These are phyloP conservation scores for Eucalyptus sp. DNA, from an alignment of 345 rosid species.

Conservation along the genomic window DNA sequence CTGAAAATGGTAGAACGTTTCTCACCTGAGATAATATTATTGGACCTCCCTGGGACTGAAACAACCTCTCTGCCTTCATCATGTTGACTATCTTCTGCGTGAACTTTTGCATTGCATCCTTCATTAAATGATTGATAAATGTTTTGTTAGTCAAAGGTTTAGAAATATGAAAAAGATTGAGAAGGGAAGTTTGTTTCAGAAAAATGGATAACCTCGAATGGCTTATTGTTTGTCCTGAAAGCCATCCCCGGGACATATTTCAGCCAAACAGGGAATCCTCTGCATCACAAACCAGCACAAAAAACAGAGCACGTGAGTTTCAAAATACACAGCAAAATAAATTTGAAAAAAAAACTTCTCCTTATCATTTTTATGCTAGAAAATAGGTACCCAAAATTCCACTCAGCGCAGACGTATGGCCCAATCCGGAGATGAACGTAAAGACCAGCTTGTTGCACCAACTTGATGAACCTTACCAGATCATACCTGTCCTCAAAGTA, in stretches of 20 bases:
- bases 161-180: background rate
- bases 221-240: slow-evolving; percentile 5
- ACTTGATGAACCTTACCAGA: slow-evolving; percentile 30
- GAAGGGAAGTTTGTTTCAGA: background rate
- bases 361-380: background rate
- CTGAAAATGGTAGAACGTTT: background rate
- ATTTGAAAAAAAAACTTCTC: background rate
- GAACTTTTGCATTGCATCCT: slow-evolving; percentile 24
- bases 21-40: slow-evolving; percentile 38
- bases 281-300: background rate
- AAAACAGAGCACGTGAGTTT: background rate
- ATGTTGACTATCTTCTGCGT: slow-evolving; percentile 24
- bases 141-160: background rate
- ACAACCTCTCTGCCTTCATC: slow-evolving; percentile 26
- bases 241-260: slow-evolving; percentile 7
- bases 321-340: background rate
- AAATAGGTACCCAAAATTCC: slow-evolving; percentile 8
- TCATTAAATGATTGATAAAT: background rate
- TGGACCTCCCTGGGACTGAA: slow-evolving; percentile 38
- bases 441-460: slow-evolving; percentile 31
- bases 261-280: slow-evolving; percentile 14
- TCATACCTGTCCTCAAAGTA: slow-evolving; percentile 30
- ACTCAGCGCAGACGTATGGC: slow-evolving; percentile 7
- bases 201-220: background rate
- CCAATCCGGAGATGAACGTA: slow-evolving; percentile 13